A percentile compares a stretch with the other conserved stretches of the same genome.
Conservation (phyloP, 108 stramenopile genomes). For the Stephanodiscus minutulus region DNA sequence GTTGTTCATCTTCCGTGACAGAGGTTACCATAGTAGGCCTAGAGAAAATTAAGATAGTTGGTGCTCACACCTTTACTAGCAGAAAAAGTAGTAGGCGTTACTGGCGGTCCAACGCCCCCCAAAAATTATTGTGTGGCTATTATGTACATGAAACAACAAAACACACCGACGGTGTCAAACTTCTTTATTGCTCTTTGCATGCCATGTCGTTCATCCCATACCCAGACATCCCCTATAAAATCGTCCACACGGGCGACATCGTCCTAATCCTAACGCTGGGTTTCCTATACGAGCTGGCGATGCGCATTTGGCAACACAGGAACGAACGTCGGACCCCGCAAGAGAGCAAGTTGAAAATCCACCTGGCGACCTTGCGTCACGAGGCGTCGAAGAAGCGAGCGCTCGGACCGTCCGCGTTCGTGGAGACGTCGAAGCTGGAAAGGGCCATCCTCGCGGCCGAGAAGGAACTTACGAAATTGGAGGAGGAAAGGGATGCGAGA, state of each 20-base stretch:
- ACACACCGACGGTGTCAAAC: no score
- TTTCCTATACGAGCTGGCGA: conserved; percentile 49
- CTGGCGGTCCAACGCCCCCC: no score
- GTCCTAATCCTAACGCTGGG: conserved; percentile 64
- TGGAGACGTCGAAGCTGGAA: conserved; percentile 82
- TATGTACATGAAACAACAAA: no score
- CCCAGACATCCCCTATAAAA: conserved; percentile 42
- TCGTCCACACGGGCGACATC: conserved; percentile 60
- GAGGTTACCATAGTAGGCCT: no score
- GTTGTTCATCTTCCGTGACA: no score
- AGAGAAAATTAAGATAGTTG: no score
- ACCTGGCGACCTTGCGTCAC: conserved; percentile 52
- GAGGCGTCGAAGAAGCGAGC: conserved; percentile 61
- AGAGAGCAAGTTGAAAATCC: conserved; percentile 46
- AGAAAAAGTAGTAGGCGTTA: no score
- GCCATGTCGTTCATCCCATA: conserved; percentile 39
- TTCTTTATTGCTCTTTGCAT: neutral
- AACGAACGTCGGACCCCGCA: conserved; percentile 49
- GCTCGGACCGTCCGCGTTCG: conserved; percentile 77
- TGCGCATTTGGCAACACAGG: conserved; percentile 48
- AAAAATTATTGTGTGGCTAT: no score
- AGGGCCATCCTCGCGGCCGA: conserved; percentile 69
- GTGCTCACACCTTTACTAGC: no score
- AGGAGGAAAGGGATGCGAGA: conserved; percentile 38
- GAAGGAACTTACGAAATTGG: conserved; percentile 54